These are phyloP conservation scores for Rhamnella rubrinervis DNA, from an alignment of 331 rosid species.

Conservation along the genomic window DNA sequence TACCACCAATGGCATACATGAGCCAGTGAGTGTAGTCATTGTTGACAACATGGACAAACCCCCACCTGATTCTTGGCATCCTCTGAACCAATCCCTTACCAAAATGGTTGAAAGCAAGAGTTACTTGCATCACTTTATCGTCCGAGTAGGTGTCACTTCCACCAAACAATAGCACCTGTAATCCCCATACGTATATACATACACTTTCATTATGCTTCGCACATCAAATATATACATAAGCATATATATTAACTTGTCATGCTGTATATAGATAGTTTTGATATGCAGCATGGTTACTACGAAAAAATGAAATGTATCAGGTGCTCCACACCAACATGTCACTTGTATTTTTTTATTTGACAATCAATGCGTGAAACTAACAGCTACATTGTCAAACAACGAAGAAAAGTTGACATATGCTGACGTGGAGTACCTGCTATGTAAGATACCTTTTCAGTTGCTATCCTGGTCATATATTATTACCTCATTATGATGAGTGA, in stretches of 20 bases:
- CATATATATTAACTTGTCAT: background rate
- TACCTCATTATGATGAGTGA: slow-evolving; percentile 53
- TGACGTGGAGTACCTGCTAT: no score
- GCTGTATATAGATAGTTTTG: no score
- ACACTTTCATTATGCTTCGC: background rate
- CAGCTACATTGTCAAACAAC: no score
- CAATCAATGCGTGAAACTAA: no score
- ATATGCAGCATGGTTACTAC: no score
- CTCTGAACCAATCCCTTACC: slow-evolving; percentile 52
- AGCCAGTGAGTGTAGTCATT: slow-evolving; percentile 69
- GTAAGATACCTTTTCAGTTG: no score
- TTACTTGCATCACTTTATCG: slow-evolving; percentile 42
- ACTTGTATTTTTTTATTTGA: no score
- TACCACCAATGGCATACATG: slow-evolving; percentile 68
- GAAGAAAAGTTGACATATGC: no score
- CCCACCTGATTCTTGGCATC: slow-evolving; percentile 61
- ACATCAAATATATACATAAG: background rate
- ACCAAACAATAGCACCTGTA: slow-evolving; percentile 57
- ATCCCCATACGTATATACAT: background rate
- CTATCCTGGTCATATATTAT: background rate
- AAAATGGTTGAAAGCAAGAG: slow-evolving; percentile 53
- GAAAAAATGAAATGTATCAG: no score
- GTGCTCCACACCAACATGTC: no score
- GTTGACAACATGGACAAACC: slow-evolving; percentile 54
- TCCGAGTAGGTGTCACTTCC: slow-evolving; percentile 26